A percentile compares a stretch with the other conserved stretches of the same genome.
Conservation (phyloP, 2,329 filamentous ascomycete genomes). For the Penicillium sp. region DNA sequence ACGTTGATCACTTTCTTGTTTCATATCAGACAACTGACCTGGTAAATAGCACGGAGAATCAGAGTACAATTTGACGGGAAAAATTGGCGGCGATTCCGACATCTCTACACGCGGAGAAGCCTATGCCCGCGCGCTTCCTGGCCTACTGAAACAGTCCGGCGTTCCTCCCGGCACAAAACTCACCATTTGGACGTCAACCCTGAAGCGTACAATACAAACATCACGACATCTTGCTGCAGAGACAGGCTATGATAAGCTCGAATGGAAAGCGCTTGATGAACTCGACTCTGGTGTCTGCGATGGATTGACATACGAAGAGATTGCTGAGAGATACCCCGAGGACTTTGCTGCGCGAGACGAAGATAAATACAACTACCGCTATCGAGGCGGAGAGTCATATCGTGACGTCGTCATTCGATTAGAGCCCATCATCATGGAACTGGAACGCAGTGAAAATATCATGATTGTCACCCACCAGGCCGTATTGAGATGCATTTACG, state of each 20-base stretch:
- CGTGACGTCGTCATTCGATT: conserved; percentile 96
- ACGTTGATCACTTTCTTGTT: conserved; percentile 35
- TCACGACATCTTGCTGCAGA: conserved; percentile 73
- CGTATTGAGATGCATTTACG: conserved; percentile 93
- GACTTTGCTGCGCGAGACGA: conserved; percentile 94
- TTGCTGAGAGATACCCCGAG: conserved; percentile 84
- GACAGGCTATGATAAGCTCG: conserved; percentile 76
- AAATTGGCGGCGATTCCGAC: conserved; percentile 88
- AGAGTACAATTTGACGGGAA: conserved; percentile 80
- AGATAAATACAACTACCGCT: conserved; percentile 99
- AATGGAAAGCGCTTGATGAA: conserved; percentile 98
- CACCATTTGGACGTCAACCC: conserved; percentile 71
- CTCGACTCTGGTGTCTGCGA: conserved; percentile 96
- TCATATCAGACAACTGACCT: conserved; percentile 15
- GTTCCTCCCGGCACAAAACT: conserved; percentile 64
- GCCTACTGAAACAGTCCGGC: conserved; percentile 78
- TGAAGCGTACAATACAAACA: conserved; percentile 85
- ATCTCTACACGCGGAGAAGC: conserved; percentile 81
- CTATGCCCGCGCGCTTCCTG: conserved; percentile 80
- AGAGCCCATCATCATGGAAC: conserved; percentile 98
- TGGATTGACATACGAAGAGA: conserved; percentile 92
- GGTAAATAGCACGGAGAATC: conserved; percentile 79
- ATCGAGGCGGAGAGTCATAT: conserved; percentile 92
- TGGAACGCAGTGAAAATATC: conserved; percentile 93
- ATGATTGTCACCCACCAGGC: conserved; percentile 98